Evolutionary conservation across 257 asterid genomes (phyloP), one percentile per base, ranked within the genome.

Genomic region (Fraxinus americana): DNA sequence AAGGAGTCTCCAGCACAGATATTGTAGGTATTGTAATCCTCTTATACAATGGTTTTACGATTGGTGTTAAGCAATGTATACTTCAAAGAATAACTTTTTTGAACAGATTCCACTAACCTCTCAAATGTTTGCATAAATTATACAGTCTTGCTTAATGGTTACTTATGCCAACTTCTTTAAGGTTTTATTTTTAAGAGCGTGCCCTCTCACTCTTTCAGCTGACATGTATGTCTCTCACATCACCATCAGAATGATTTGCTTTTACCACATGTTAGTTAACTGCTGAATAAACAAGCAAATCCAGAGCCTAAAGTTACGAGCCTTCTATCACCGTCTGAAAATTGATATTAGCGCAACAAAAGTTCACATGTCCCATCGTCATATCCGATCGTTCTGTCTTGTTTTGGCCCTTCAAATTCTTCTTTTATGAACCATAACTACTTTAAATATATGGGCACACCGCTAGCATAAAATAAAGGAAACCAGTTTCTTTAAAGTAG

Each of bases 1-100:
- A 94, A 87, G 99, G 99, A 41, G 98, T 94, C 86, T 94, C 99
- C 70, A 92, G 99, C 90, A 94, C 98, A 45, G 98, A 92, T 87
- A 92, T 94, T 82, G 97, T 94, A 90, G 99, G 99, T 94, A 92
- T 75, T 83, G 86, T 78, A 84, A 77, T 84, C 86, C 57, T 80
- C 88, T 75, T 80, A 39, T 79, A 67, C 84, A 80, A 39, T 48
- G 32, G 35, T 25, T 68, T 48, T 75, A 71, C 17, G 45, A 72
- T 78, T 41, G 25, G 79, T 32, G 17, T 32, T 32, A 52, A 29
- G 50, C 21, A 80, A 52, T 52, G 38, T 61, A 70, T 30, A 74
- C 78, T 36, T 72, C 77, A 45, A 73, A 66, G 68, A 57, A 35
- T 70, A 66, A 65, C 52, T 75, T 61, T 68, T 68, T 67, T 77